phyloP scores from a whole-genome alignment of 202 grass and related monocot species.

The Panicum hallii region DNA sequence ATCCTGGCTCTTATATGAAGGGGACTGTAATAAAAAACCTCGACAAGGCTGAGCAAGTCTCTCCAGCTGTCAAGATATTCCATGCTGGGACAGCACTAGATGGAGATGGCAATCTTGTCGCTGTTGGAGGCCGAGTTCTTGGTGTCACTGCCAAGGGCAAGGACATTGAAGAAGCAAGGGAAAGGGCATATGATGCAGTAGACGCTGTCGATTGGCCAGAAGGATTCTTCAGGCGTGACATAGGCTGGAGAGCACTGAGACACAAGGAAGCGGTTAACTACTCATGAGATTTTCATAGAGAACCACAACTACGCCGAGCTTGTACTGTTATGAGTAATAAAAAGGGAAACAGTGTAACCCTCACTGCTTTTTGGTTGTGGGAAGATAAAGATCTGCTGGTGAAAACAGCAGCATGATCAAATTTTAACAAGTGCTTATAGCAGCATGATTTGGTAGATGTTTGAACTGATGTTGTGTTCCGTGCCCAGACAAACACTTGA shows the following conservation, averaged over 20 bases:
- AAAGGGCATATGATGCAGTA: slow-evolving; percentile 66
- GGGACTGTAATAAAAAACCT: slow-evolving; percentile 75
- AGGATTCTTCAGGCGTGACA: slow-evolving; percentile 82
- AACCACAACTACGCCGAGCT: neutral
- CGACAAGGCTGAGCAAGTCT: slow-evolving; percentile 69
- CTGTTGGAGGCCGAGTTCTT: slow-evolving; percentile 64
- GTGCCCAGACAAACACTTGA: neutral
- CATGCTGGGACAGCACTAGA: slow-evolving; percentile 71
- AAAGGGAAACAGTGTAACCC: neutral
- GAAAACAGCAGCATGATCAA: slow-evolving; percentile 21
- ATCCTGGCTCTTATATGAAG: slow-evolving; percentile 82
- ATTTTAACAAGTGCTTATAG: neutral
- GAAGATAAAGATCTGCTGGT: neutral
- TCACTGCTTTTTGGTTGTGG: neutral
- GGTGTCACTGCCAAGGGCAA: slow-evolving; percentile 81
- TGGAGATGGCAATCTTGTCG: slow-evolving; percentile 68
- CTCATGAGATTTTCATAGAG: neutral
- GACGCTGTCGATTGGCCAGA: slow-evolving; percentile 74
- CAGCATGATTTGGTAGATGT: neutral
- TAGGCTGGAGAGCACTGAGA: slow-evolving; percentile 78
- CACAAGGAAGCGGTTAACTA: slow-evolving; percentile 43
- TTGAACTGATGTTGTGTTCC: slow-evolving; percentile 5
- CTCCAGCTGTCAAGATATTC: slow-evolving; percentile 78
- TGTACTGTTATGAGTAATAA: slow-evolving; percentile 36
- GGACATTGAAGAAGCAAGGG: slow-evolving; percentile 70